phyloP scores from a whole-genome alignment of 768 basidiomycete species.

The Asterophora parasitica region DNA sequence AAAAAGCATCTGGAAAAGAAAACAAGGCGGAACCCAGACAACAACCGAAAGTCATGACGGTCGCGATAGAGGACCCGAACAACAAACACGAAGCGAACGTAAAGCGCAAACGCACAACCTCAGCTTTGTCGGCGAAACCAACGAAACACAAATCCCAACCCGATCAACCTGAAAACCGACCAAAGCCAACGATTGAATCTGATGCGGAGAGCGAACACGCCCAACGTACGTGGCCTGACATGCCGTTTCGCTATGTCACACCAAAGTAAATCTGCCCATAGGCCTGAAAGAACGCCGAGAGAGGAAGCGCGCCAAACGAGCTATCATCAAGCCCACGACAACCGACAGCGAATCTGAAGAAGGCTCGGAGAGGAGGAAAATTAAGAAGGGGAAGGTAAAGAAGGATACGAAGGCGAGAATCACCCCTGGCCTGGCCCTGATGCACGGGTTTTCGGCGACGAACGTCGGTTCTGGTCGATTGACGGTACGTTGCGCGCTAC shows the following conservation, averaged over 20 bases:
- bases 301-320: slow-evolving; percentile 53
- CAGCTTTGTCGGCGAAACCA: not conserved
- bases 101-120: slow-evolving; percentile 2
- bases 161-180: not conserved
- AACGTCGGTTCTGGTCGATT: slow-evolving; percentile 60
- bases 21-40: slow-evolving; percentile 1
- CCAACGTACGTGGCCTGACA: slow-evolving; percentile 3
- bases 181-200: not conserved
- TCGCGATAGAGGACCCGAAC: not conserved
- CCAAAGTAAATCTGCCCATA: slow-evolving; percentile 19
- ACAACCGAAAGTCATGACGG: not conserved
- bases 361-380: slow-evolving; percentile 11
- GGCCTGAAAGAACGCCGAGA: slow-evolving; percentile 65
- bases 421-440: slow-evolving; percentile 52
- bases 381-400: slow-evolving; percentile 19
- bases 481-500: slow-evolving; percentile 38
- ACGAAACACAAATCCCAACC: not conserved
- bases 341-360: slow-evolving; percentile 16
- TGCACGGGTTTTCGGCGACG: slow-evolving; percentile 62
- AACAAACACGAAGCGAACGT: not conserved
- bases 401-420: slow-evolving; percentile 29
- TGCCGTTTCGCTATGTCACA: not conserved
- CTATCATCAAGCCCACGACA: slow-evolving; percentile 38
- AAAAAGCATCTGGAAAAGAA: not conserved
- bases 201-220: slow-evolving; percentile 2